Evolutionary conservation across 345 rosid species (phyloP).

Genomic region (Hypericum perforatum): DNA sequence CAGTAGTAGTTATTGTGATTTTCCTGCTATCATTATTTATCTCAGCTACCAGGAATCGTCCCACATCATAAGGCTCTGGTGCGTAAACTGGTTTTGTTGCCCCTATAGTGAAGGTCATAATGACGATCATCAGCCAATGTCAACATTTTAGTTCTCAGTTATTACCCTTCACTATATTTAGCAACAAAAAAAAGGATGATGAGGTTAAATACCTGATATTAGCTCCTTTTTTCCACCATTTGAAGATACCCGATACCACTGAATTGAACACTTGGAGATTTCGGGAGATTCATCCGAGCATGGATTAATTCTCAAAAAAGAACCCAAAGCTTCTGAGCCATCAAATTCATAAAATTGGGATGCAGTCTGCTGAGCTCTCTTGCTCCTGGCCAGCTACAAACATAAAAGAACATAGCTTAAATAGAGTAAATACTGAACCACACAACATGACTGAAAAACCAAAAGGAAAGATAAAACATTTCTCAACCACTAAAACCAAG

Average conservation of each 20-base stretch:
- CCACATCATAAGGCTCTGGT: conserved; percentile 90
- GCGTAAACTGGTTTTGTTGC: conserved; percentile 89
- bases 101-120: conserved; percentile 37
- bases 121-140: not conserved
- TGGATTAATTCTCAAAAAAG: conserved; percentile 53
- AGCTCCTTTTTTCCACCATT: conserved; percentile 69
- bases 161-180: not conserved
- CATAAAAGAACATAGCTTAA: conserved; percentile 4
- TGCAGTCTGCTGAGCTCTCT: conserved; percentile 39
- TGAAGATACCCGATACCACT: conserved; percentile 73
- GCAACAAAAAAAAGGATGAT: not conserved
- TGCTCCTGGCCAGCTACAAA: conserved; percentile 59
- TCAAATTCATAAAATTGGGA: conserved; percentile 58
- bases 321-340: conserved; percentile 82
- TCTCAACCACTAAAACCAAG: too few relatives aligned
- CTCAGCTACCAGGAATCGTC: conserved; percentile 63
- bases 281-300: conserved; percentile 62
- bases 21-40: conserved; percentile 37
- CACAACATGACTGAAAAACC: too few relatives aligned
- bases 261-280: conserved; percentile 58
- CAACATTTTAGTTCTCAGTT: too few relatives aligned
- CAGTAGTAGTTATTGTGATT: conserved; percentile 50
- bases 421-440: conserved; percentile 8
- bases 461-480: too few relatives aligned
- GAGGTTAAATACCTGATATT: conserved; percentile 61